A percentile compares a stretch with the other conserved stretches of the same genome.
These are phyloP conservation scores for Gossypium turneri DNA, from an alignment of 345 rosid species.

Conservation along the genomic window DNA sequence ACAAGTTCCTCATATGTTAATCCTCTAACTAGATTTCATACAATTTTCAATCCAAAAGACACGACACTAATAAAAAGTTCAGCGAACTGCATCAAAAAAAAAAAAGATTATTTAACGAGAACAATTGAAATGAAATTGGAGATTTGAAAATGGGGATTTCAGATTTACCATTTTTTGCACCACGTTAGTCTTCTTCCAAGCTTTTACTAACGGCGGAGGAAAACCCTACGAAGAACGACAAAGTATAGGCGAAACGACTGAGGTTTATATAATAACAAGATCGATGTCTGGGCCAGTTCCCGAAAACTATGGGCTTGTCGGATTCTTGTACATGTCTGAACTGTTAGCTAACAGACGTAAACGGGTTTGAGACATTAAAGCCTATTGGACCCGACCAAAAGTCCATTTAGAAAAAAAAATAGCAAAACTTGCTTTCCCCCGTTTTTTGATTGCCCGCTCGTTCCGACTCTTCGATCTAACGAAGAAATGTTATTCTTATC, in stretches of 20 bases:
- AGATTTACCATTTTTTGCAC: conserved; percentile 6
- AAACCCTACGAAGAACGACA: background rate
- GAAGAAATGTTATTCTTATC: background rate
- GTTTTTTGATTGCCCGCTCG: conserved; percentile 13
- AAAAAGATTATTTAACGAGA: background rate
- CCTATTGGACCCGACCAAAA: background rate
- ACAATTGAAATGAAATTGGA: background rate
- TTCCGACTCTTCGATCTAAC: background rate
- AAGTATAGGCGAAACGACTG: too few relatives aligned
- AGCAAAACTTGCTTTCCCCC: conserved; percentile 25
- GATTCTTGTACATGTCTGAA: background rate
- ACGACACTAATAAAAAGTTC: background rate
- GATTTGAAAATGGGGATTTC: background rate
- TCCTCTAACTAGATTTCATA: background rate
- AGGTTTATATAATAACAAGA: background rate
- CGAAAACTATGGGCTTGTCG: background rate
- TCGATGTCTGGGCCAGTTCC: background rate
- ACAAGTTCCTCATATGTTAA: background rate
- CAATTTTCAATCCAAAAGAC: background rate
- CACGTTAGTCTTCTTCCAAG: background rate
- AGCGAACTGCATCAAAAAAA: background rate
- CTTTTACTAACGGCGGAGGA: background rate
- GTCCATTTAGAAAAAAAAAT: background rate
- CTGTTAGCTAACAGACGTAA: background rate
- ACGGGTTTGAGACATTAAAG: background rate